Evolutionary conservation across 2,329 filamentous ascomycete species (phyloP), one percentile per base, ranked within the genome.

Genomic region (Didymella lethalis): DNA sequence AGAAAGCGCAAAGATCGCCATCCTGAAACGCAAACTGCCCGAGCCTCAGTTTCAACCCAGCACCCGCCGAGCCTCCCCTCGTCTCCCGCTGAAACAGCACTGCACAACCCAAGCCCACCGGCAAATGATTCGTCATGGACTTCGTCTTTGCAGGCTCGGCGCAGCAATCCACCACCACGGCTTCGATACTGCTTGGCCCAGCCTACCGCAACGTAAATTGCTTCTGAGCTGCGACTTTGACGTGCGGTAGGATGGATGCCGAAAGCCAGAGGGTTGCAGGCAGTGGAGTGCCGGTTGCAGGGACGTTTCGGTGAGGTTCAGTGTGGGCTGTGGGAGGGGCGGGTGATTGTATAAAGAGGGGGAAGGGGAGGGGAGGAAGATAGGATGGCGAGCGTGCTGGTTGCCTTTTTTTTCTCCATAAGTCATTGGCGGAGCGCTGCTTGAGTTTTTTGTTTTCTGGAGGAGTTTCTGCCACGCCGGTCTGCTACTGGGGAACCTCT

Each of bases 251-350:
- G 10, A 2, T 18, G 47, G 0, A 11, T 8, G 7, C 47, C 47
- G 47, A 49, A 31, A 18, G 47, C 10, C 16, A 40, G 23, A 49
- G 12, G 10, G 1, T 49, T 28, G 47, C 47, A 31, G 40, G 31
- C 31, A 36, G n/a, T 31, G 47, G 31, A 20, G 14, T 32, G 20
- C 51, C 38, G 50, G 57, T 48, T 47, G 48, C 32, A 55, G 32
- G 18, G 31, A 14, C 29, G 57, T 52, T 29, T 51, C 28, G 47
- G 50, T 32, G 48, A 29, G 59, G 34, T 54, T 12, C 20, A 48
- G 6, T 32, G 36, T 49, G 34, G 36, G 20, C 34, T 34, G 31
- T 12, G 34, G 41, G 34, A 41, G 29, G 4, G 25, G 36, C 40
- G 14, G 23, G 2, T 28, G 5, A 2, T 16, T 8, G 10, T 40